Evolutionary conservation across 1,284 basidiomycete genomes (phyloP).

Genomic region (Irpex sp.): DNA sequence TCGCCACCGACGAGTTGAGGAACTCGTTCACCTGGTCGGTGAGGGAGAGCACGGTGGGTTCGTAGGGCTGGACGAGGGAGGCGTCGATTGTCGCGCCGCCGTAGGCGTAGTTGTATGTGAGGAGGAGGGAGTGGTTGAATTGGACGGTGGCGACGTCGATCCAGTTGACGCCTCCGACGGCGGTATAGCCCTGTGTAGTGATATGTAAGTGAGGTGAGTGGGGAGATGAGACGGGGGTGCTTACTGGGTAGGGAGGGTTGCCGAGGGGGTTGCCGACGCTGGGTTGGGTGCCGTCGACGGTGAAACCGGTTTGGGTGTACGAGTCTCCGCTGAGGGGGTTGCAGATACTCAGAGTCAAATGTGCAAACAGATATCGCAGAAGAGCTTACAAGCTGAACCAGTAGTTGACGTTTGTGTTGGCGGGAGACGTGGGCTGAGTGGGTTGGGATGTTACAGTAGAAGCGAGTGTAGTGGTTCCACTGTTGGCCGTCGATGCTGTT

Average conservation of each 20-base stretch:
- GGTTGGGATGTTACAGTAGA: constrained; percentile 21
- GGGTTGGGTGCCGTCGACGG: constrained; percentile 37
- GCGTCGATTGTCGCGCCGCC: constrained; percentile 59
- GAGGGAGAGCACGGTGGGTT: constrained; percentile 45
- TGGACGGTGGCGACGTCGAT: constrained; percentile 46
- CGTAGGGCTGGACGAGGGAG: constrained; percentile 45
- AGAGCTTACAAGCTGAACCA: constrained; percentile 48
- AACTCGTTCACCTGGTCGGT: constrained; percentile 57
- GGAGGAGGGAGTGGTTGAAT: constrained; percentile 48
- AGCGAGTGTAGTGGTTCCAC: constrained; percentile 17
- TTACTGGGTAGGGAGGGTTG: constrained; percentile 50
- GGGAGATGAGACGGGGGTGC: not conserved
- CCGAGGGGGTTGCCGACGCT: constrained; percentile 48
- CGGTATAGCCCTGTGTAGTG: constrained; percentile 41
- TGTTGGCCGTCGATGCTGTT: constrained; percentile 17
- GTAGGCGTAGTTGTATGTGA: constrained; percentile 60
- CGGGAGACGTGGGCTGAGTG: constrained; percentile 17
- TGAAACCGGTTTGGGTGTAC: constrained; percentile 54
- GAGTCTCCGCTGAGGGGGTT: constrained; percentile 42
- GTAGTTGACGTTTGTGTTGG: constrained; percentile 30
- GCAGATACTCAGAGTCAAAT: too few species aligned
- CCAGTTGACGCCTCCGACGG: constrained; percentile 56
- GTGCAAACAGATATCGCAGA: not conserved
- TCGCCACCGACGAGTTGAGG: constrained; percentile 36
- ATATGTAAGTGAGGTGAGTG: not conserved